Conservation (phyloP, 176 grass and related monocot genomes). For the Hsuehochloa calcarea region DNA sequence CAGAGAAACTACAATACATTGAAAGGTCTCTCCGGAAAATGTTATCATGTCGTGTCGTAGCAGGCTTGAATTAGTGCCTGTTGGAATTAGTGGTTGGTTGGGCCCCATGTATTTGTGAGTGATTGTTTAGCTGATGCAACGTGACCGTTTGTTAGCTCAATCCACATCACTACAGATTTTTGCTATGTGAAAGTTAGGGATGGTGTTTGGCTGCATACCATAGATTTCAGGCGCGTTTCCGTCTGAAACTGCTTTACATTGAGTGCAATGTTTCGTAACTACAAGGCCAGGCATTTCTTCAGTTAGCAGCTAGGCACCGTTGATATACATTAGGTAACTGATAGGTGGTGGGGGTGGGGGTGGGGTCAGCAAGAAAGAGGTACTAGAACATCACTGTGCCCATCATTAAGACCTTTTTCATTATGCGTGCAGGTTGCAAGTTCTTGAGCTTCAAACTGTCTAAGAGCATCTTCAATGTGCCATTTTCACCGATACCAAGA, state of each 20-base stretch:
- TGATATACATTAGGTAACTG: neutral
- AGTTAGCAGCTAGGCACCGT: neutral
- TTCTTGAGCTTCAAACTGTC: neutral
- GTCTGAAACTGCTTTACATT: conserved; percentile 18
- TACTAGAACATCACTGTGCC: neutral
- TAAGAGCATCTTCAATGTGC: neutral
- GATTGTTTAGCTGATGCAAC: neutral
- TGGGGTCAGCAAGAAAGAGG: neutral
- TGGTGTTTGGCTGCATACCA: neutral
- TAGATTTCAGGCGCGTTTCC: neutral
- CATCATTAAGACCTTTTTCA: neutral
- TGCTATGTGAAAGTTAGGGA: neutral
- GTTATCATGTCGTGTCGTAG: neutral
- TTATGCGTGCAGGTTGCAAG: neutral
- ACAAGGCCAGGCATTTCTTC: neutral
- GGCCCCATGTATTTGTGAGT: conserved; percentile 1
- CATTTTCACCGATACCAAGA: no score
- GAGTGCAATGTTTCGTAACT: neutral
- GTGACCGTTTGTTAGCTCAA: neutral
- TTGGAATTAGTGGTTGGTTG: conserved; percentile 21
- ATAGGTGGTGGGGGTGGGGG: no score
- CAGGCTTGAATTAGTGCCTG: conserved; percentile 3
- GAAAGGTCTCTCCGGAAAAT: neutral
- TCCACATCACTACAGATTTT: neutral
- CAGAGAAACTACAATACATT: neutral